Percentiles rank a stretch among this genome's conserved stretches.
Evolutionary conservation across 306 rosid genomes (phyloP).

Genomic region (Spatholobus suberectus): DNA sequence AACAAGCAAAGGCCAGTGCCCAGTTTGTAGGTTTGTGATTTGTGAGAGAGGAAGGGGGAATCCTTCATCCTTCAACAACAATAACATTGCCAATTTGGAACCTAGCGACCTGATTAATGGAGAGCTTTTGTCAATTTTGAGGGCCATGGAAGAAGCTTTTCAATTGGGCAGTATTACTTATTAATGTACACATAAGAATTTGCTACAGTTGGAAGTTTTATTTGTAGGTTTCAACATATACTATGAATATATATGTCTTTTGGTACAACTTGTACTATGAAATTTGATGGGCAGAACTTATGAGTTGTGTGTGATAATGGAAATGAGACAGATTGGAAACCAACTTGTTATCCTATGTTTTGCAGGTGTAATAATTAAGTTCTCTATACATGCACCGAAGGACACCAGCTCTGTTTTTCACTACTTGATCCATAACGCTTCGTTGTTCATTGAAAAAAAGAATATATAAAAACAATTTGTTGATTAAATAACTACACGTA

Average conservation of each 20-base stretch:
- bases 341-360: too few species aligned
- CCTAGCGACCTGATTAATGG: constrained; percentile 25
- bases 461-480: too few species aligned
- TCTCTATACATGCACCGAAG: too few species aligned
- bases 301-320: neutral
- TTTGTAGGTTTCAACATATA: neutral
- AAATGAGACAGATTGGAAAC: constrained; percentile 8
- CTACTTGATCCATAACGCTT: neutral
- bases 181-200: neutral
- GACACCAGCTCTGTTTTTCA: neutral
- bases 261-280: neutral
- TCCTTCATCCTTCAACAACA: constrained; percentile 34
- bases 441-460: too few species aligned
- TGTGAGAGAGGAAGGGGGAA: constrained; percentile 42
- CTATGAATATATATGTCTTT: neutral
- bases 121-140: constrained; percentile 53
- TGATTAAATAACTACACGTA: too few species aligned
- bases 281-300: neutral
- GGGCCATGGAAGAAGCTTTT: constrained; percentile 64
- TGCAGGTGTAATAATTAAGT: too few species aligned
- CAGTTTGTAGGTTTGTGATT: constrained; percentile 70
- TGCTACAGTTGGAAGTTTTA: neutral
- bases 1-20: constrained; percentile 73
- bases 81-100: constrained; percentile 17
- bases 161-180: constrained; percentile 22